phyloP scores from a whole-genome alignment of 352 stramenopile species.

The Phytophthora tentaculata region DNA sequence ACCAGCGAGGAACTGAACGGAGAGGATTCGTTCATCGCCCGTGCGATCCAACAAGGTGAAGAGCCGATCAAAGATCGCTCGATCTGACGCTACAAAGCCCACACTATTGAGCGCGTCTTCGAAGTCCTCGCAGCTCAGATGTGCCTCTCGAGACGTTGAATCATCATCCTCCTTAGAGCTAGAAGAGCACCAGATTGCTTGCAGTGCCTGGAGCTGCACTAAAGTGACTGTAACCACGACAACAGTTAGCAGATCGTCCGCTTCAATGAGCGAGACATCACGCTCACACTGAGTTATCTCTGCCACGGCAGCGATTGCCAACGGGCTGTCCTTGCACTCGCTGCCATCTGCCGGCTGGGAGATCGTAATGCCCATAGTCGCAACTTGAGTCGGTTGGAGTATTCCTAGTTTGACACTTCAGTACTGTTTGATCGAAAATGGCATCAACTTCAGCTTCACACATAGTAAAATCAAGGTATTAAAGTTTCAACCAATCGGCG shows the following conservation, averaged over 20 bases:
- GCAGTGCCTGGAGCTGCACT: slow-evolving; percentile 44
- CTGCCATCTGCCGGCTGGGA: slow-evolving; percentile 23
- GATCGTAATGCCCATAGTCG: slow-evolving; percentile 35
- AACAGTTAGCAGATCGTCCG: neutral
- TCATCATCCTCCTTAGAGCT: neutral
- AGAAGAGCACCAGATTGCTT: slow-evolving; percentile 25
- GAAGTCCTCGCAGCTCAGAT: slow-evolving; percentile 49
- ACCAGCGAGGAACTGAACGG: slow-evolving; percentile 53
- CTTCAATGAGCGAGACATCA: neutral
- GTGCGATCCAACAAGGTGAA: slow-evolving; percentile 72
- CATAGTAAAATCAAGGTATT: neutral
- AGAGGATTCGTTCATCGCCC: slow-evolving; percentile 55
- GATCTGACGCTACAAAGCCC: slow-evolving; percentile 51
- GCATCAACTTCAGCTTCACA: slow-evolving; percentile 21
- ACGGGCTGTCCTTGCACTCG: slow-evolving; percentile 40
- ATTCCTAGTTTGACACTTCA: too few relatives aligned
- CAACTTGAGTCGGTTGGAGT: neutral
- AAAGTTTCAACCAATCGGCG: slow-evolving; percentile 12
- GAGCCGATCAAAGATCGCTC: slow-evolving; percentile 57
- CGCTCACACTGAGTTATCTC: slow-evolving; percentile 66
- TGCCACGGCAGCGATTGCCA: slow-evolving; percentile 56
- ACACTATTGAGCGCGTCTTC: slow-evolving; percentile 45
- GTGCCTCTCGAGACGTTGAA: slow-evolving; percentile 29
- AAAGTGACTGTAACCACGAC: slow-evolving; percentile 40
- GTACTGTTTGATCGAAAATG: slow-evolving; percentile 8